Evolutionary conservation across 208 protist species (phyloP), one percentile per base, ranked within the genome.

Genomic region (Crithidia thermophila): DNA sequence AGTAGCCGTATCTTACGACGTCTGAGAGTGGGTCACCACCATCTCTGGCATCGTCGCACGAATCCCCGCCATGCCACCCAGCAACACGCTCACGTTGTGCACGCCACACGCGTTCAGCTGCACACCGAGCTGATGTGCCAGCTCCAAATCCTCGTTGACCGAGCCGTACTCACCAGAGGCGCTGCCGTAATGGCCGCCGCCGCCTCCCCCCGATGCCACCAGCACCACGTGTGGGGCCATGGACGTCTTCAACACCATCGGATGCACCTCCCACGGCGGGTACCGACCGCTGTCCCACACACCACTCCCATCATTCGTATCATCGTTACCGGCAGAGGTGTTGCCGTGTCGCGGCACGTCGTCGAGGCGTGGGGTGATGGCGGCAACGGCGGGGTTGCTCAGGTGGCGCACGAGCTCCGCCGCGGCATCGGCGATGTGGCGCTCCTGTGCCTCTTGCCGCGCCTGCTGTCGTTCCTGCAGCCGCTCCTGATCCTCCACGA

Each of bases 21-120:
- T 43, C 13, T 57, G 49, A 3, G 56, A 14, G 31, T 75, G 65
- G 21, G 47, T 60, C 51, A 87, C 63, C 20, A 93, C 42, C 11
- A 93, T 53, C 53, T 84, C 47, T 2, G 83, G 75, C 28, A 79
- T 75, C 52, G 78, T 63, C 18, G 11, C 11, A 42, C 63, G 75
- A 3, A 93, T 36, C 36, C 62, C 40, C 56, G 64, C 69, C 52
- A 90, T 67, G 4, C 87, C 87, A 42, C 87, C 87, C 33, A 74
- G 65, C 59, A 93, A 57, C 47, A 93, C 71, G 23, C 83, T 86
- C 5, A 90, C 79, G 68, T 88, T 77, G 33, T 81, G 87, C 36
- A 86, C 76, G 10, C 83, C 83, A 56, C 57, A 87, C 20, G 65
- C 68, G 18, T 65, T 73, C 23, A 93, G 63, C 62, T 85, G 74